phyloP scores from a whole-genome alignment of 2,329 filamentous ascomycete genomes.

The Ploettnerulaceae sp. region DNA sequence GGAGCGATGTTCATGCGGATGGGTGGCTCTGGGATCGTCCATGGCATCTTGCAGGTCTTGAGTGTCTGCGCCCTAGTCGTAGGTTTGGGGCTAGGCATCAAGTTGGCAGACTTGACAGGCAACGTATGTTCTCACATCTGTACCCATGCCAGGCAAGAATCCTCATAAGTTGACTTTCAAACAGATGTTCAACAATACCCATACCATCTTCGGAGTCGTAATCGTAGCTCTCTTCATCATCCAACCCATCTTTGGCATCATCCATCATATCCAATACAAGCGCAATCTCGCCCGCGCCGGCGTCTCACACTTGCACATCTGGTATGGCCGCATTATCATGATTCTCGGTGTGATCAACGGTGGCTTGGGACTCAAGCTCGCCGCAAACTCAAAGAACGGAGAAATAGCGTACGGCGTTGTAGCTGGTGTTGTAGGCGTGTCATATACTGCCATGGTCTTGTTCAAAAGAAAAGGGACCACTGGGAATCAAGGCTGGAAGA shows the following conservation, averaged over 20 bases:
- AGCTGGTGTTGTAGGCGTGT: conserved; percentile 43
- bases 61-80: conserved; percentile 54
- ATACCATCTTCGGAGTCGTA: conserved; percentile 53
- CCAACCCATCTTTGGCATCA: conserved; percentile 53
- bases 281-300: conserved; percentile 44
- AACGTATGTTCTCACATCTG: conserved; percentile 41
- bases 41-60: conserved; percentile 51
- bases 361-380: conserved; percentile 53
- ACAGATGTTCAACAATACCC: conserved; percentile 48
- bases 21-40: conserved; percentile 45
- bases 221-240: conserved; percentile 50
- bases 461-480: conserved; percentile 18
- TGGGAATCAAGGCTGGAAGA: not conserved
- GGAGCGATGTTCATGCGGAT: conserved; percentile 58
- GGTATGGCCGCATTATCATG: conserved; percentile 56
- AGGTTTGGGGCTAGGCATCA: conserved; percentile 54
- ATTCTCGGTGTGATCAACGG: conserved; percentile 58
- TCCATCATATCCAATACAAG: conserved; percentile 53
- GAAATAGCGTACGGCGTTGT: conserved; percentile 53
- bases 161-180: too few relatives aligned
- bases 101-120: conserved; percentile 39
- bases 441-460: conserved; percentile 39
- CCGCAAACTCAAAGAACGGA: conserved; percentile 38
- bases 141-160: too few relatives aligned
- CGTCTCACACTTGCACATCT: conserved; percentile 55